Base-by-base conservation (phyloP, 1,284 basidiomycete species). In the Pseudozyma flocculosa region DNA sequence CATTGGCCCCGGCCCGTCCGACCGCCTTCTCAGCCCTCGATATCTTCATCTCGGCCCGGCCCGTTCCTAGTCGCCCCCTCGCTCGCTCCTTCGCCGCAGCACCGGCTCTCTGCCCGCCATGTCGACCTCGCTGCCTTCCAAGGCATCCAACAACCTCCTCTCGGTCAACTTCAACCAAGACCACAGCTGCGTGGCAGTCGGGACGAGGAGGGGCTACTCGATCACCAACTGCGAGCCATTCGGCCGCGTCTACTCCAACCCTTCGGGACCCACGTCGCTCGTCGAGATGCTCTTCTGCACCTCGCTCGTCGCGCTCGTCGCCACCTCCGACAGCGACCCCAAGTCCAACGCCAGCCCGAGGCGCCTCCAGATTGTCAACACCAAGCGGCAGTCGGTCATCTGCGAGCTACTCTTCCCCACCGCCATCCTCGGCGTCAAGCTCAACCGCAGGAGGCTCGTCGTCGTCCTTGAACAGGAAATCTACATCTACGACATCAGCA, bases 221-320 rank as follows among this genome's bases (percentile, higher is more conserved):
- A 96, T 98, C 78, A 90, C 91, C 45, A 97, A 97, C 78, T 96
- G 92, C 78, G 94, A 99, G 78, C 95, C 95, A 44, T 98, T 92
- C 78, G 94, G 93, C 39, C 84, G 90, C 66, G 92, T 99, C 8
- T 94, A 94, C 76, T 91, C 90, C 15, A 89, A 89, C 85, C 89
- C 91, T 91, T 76, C 79, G 88, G 92, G 92, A 2, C 90, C 94
- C 0, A 86, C 89, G 15, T 92, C 91, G 23, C 93, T 95, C 59
- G 93, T 97, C 13, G 94, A 98, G 80, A 99, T 99, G 94, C 84
- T 98, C 55, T 99, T 99, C 82, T 96, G 92, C 81, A 98, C 95
- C 3, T 95, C 92, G 10, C 84, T 98, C 56, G 92, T 98, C 48
- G 94, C 94, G 0, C 83, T 98, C 34, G 94, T 98, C 24, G 93